Evolutionary conservation across 2,329 filamentous ascomycete species (phyloP).

Genomic region (Cladosporium colombiae): DNA sequence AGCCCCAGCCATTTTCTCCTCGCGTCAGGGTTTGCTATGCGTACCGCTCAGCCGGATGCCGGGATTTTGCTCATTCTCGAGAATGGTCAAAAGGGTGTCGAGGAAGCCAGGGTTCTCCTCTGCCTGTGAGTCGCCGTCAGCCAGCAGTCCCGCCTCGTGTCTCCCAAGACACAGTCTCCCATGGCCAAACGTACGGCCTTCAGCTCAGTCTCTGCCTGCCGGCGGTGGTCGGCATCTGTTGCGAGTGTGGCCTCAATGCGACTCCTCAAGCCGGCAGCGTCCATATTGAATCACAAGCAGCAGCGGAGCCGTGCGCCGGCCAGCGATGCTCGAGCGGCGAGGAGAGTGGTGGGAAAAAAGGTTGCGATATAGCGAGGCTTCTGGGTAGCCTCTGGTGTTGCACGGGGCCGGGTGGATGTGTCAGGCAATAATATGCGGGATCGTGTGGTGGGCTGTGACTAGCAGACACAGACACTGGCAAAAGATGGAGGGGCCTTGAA

Average conservation of each 20-base stretch:
- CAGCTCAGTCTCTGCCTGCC: constrained; percentile 76
- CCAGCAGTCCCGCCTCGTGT: constrained; percentile 16
- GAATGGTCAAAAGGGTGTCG: constrained; percentile 84
- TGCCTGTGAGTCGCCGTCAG: constrained; percentile 58
- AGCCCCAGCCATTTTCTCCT: background rate
- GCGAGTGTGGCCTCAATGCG: constrained; percentile 77
- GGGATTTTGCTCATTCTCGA: constrained; percentile 83
- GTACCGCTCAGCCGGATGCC: constrained; percentile 86
- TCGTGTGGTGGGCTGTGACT: constrained; percentile 8
- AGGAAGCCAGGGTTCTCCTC: constrained; percentile 89
- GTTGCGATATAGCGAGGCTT: background rate
- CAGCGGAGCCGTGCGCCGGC: constrained; percentile 10
- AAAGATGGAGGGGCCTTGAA: constrained; percentile 7
- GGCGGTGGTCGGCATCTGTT: constrained; percentile 71
- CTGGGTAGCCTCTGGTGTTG: background rate
- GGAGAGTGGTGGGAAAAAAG: background rate
- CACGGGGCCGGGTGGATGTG: background rate
- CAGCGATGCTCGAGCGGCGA: background rate
- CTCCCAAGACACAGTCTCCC: background rate
- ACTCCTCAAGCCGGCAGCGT: constrained; percentile 71
- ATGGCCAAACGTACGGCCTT: constrained; percentile 66
- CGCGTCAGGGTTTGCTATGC: constrained; percentile 36
- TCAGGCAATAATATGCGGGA: background rate
- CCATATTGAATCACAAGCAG: constrained; percentile 55
- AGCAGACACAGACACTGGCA: background rate